Percentiles rank a stretch among this genome's conserved stretches.
Conservation (phyloP, 768 basidiomycete species). For the Suillus subaureus region DNA sequence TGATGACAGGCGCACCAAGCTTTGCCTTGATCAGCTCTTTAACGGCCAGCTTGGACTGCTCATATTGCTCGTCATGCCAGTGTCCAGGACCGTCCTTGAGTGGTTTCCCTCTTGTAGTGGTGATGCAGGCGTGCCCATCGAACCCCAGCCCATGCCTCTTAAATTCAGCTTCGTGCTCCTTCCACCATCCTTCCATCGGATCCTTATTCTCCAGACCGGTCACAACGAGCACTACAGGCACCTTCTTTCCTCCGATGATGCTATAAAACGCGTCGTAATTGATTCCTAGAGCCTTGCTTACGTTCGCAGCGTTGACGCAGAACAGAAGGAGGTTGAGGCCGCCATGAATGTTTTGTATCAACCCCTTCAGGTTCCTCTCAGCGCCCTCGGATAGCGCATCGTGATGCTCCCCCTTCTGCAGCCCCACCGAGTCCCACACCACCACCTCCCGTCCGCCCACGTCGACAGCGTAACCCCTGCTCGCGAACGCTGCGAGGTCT, state of each 20-base stretch:
- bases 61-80: conserved; percentile 15
- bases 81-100: conserved; percentile 6
- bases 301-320: conserved; percentile 34
- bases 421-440: conserved; percentile 38
- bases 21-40: conserved; percentile 5
- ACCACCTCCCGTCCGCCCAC: conserved; percentile 22
- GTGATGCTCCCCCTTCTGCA: conserved; percentile 31
- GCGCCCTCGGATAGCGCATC: conserved; percentile 33
- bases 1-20: not conserved
- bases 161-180: conserved; percentile 34
- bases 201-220: conserved; percentile 39
- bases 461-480: conserved; percentile 22
- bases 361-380: conserved; percentile 31
- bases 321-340: conserved; percentile 36
- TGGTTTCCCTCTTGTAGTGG: conserved; percentile 27
- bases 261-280: conserved; percentile 36
- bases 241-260: conserved; percentile 37
- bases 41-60: conserved; percentile 12
- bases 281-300: conserved; percentile 25
- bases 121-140: conserved; percentile 43
- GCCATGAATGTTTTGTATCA: conserved; percentile 37
- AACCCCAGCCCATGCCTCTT: conserved; percentile 36
- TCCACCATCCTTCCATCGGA: conserved; percentile 44
- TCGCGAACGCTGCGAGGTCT: conserved; percentile 38
- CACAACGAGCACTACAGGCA: conserved; percentile 36